Conservation (phyloP, 257 asterid genomes). For the Handroanthus guayacan region DNA sequence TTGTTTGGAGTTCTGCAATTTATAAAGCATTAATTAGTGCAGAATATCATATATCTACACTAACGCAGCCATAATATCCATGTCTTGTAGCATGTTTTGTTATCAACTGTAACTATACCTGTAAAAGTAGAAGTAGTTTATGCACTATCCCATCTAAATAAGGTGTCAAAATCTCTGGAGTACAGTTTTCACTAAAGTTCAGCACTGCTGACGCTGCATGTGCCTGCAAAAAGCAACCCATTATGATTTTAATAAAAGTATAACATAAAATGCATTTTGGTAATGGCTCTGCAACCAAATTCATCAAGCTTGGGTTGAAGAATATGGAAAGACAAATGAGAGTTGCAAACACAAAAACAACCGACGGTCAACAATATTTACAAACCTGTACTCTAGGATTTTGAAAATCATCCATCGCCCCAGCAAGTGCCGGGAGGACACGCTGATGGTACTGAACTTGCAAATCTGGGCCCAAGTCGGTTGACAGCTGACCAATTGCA, state of each 20-base stretch:
- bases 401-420: slow-evolving; percentile 76
- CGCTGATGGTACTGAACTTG: slow-evolving; percentile 69
- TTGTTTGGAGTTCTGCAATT: slow-evolving; percentile 87
- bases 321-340: background rate
- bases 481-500: slow-evolving; percentile 85
- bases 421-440: slow-evolving; percentile 67
- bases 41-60: slow-evolving; percentile 3
- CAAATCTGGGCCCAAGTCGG: slow-evolving; percentile 86
- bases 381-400: slow-evolving; percentile 84
- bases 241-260: slow-evolving; percentile 1
- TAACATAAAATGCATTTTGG: background rate
- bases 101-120: slow-evolving; percentile 53
- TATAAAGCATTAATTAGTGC: slow-evolving; percentile 29
- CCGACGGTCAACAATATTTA: background rate
- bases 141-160: slow-evolving; percentile 86
- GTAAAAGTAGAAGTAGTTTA: slow-evolving; percentile 82
- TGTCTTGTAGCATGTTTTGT: background rate
- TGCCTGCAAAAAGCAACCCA: slow-evolving; percentile 61
- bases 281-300: background rate
- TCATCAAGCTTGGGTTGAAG: slow-evolving; percentile 15
- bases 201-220: slow-evolving; percentile 98
- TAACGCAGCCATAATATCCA: background rate
- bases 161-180: slow-evolving; percentile 85
- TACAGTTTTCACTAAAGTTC: slow-evolving; percentile 92
- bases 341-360: background rate